Base-by-base conservation (phyloP, 441 rosid species). In the Aleurites moluccanus region DNA sequence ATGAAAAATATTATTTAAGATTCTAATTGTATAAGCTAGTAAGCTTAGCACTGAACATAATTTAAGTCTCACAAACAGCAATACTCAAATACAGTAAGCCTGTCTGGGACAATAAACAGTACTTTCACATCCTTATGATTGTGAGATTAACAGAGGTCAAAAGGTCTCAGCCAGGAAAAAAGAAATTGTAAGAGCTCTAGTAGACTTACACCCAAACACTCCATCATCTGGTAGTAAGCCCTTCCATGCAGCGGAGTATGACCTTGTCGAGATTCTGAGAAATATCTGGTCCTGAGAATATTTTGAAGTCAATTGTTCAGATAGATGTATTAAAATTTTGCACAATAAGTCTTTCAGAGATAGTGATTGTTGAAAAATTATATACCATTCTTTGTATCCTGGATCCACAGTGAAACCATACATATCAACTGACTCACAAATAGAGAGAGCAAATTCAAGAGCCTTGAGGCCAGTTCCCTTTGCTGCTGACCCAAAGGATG, bases 221-320 rank as follows among this genome's bases (percentile, higher is more conserved):
- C 97, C 98, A 96, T 96, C 98, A 93, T 88, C 83, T 93, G 98
- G 84, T 93, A 93, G 84, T 92, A 93, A 81, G 97, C 97, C 77
- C 99, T 87, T 50, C 99, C 98, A 72, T 91, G 97, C 80, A 92
- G 79, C 69, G 98, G 99, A 52, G 97, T 96, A 81, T 96, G 99
- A 42, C 99, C 98, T 79, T 92, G 84, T 67, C 97, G 90, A 30
- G 96, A 92, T 90, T 93, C 97, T 59, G 98, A 96, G 85, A 92
- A 93, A 80, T 96, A 96, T 85, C 97, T 89, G 47, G 97, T 93
- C 98, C 96, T 92, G 87, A 80, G 69, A 70, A 73, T 11, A 78
- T 64, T 64, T 35, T 4, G 38, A 73, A 56, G 59, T 47, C 38
- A 53, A 65, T 35, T 62, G 67, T 42, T 83, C 44, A 67, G 60